Conservation (phyloP, 2,329 filamentous ascomycete genomes). For the Exophiala alcalophila region DNA sequence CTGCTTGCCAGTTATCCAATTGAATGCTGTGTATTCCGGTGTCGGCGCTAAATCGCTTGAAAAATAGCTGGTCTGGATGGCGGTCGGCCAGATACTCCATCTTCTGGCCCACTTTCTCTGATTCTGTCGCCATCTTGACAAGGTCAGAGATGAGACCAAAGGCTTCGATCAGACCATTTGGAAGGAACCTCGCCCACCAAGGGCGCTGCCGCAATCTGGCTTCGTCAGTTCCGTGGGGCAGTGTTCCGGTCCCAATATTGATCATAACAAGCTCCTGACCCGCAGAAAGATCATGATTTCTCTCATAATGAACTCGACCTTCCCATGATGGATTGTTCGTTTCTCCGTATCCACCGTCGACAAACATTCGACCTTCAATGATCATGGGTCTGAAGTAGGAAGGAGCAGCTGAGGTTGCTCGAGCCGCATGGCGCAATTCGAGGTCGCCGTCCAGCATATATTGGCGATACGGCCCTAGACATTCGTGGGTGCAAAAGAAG, state of each 20-base stretch:
- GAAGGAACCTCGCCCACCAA: constrained; percentile 23
- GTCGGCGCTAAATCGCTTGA: constrained; percentile 26
- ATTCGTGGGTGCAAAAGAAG: constrained; percentile 28
- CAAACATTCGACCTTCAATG: constrained; percentile 19
- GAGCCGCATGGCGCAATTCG: constrained; percentile 25
- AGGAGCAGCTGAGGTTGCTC: constrained; percentile 28
- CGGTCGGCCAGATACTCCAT: constrained; percentile 20
- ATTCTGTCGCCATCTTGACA: constrained; percentile 26
- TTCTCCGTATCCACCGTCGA: constrained; percentile 26
- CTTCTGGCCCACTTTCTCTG: constrained; percentile 17
- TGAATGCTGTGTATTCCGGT: constrained; percentile 26
- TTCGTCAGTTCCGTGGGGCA: constrained; percentile 10
- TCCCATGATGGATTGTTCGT: constrained; percentile 29
- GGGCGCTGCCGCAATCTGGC: constrained; percentile 9
- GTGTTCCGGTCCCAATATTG: constrained; percentile 26
- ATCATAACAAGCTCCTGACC: constrained; percentile 23
- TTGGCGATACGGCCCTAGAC: constrained; percentile 20
- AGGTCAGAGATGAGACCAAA: constrained; percentile 24
- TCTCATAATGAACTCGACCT: constrained; percentile 22
- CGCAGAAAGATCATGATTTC: constrained; percentile 16
- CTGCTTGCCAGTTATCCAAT: constrained; percentile 26
- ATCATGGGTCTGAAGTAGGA: constrained; percentile 26
- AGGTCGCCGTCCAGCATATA: constrained; percentile 18
- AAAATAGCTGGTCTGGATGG: constrained; percentile 20
- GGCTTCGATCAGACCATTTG: constrained; percentile 20